Conservation (phyloP, 2,329 filamentous ascomycete genomes). For the Aschersonia sp. region DNA sequence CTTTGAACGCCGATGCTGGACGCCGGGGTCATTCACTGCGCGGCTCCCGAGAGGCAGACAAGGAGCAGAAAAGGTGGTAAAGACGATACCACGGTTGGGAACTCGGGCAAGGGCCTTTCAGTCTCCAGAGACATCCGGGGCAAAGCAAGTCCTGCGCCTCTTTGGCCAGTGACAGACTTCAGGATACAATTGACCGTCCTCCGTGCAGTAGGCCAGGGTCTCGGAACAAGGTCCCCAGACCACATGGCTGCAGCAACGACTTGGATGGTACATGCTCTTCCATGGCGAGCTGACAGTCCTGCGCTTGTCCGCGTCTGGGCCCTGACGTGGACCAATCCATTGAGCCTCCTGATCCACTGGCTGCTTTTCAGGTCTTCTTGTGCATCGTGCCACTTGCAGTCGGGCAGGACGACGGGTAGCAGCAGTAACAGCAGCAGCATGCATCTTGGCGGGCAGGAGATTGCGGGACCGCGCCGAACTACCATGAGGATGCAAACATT, state of each 20-base stretch:
- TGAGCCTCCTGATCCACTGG: not conserved
- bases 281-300: constrained; percentile 3
- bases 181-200: too few relatives aligned
- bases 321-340: constrained; percentile 1
- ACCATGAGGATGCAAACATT: not conserved
- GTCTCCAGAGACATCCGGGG: not conserved
- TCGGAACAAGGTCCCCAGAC: not conserved
- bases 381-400: not conserved
- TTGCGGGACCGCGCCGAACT: too few relatives aligned
- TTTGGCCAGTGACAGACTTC: not conserved
- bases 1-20: not conserved
- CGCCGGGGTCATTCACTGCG: not conserved
- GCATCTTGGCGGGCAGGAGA: too few relatives aligned
- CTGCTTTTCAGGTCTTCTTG: not conserved
- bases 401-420: not conserved
- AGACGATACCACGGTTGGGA: not conserved
- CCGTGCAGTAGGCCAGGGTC: not conserved
- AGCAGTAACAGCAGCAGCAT: too few relatives aligned
- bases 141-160: not conserved
- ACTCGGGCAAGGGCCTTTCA: not conserved
- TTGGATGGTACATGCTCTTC: not conserved
- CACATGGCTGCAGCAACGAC: not conserved
- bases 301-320: not conserved
- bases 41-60: not conserved
- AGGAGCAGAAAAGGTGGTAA: not conserved